Conservation (phyloP, 257 asterid species). For the Cinchona pubescens region DNA sequence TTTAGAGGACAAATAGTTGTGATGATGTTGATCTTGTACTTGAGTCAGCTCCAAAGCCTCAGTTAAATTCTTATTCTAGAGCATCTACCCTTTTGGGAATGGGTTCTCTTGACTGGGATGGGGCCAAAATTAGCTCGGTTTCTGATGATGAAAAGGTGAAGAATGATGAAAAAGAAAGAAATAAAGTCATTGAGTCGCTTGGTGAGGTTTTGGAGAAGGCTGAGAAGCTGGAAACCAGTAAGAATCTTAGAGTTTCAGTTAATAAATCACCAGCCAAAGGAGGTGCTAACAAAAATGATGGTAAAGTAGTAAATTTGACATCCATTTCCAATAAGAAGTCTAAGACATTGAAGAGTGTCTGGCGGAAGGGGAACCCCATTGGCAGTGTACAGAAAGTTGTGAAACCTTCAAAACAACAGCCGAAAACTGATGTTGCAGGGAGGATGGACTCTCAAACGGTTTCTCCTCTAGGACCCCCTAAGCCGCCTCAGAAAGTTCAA, state of each 20-base stretch:
- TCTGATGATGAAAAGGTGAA: constrained; percentile 38
- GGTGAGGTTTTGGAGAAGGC: constrained; percentile 92
- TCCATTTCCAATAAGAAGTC: constrained; percentile 41
- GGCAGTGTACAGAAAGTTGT: constrained; percentile 56
- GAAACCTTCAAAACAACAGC: constrained; percentile 48
- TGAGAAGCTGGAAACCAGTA: constrained; percentile 69
- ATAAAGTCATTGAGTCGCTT: constrained; percentile 66
- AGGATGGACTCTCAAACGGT: constrained; percentile 36
- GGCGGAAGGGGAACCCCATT: constrained; percentile 97
- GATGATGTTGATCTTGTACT: constrained; percentile 54
- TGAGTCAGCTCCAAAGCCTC: constrained; percentile 84
- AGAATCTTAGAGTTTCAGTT: constrained; percentile 40
- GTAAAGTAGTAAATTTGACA: constrained; percentile 41
- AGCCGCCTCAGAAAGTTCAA: constrained; percentile 53
- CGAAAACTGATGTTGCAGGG: constrained; percentile 38
- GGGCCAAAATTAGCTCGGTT: constrained; percentile 31
- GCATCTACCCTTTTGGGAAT: constrained; percentile 37
- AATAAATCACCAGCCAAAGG: constrained; percentile 42
- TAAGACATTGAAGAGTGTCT: constrained; percentile 71
- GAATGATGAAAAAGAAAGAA: constrained; percentile 50
- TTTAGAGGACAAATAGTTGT: constrained; percentile 43
- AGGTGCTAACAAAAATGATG: constrained; percentile 39
- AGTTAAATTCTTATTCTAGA: constrained; percentile 54
- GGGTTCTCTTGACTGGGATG: constrained; percentile 35
- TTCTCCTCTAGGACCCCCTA: constrained; percentile 48